Conservation (phyloP, 164 flowering plant genomes). For the Umbellularia californica region DNA sequence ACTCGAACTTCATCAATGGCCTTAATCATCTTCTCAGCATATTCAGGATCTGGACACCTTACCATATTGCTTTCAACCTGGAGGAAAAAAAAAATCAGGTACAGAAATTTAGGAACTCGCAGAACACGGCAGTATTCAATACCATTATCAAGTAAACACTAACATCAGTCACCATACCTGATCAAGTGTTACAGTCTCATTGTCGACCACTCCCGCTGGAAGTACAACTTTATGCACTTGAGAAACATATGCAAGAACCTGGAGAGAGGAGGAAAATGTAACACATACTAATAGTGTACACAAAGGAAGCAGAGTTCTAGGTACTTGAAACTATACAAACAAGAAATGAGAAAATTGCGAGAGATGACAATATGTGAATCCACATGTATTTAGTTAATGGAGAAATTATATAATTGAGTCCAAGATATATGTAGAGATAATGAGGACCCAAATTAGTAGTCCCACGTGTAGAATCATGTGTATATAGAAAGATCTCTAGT, state of each 20-base stretch:
- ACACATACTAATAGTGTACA: neutral
- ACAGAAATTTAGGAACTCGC: neutral
- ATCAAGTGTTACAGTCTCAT: slow-evolving; percentile 61
- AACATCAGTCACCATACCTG: slow-evolving; percentile 45
- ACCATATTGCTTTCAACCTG: slow-evolving; percentile 94
- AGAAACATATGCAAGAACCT: slow-evolving; percentile 95
- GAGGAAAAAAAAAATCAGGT: neutral
- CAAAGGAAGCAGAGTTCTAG: no score
- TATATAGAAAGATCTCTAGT: no score
- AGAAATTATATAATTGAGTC: no score
- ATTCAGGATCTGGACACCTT: slow-evolving; percentile 92
- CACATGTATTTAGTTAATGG: neutral
- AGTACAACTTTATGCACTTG: slow-evolving; percentile 91
- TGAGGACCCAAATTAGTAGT: no score
- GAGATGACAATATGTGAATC: neutral
- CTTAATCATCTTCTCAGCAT: slow-evolving; percentile 94
- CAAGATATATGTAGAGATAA: no score
- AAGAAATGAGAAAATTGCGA: no score
- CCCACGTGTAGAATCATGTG: no score
- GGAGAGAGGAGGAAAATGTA: slow-evolving; percentile 10
- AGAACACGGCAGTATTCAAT: neutral
- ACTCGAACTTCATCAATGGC: slow-evolving; percentile 88
- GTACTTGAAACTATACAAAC: no score
- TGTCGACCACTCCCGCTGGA: slow-evolving; percentile 68
- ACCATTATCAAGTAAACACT: neutral